Percentiles rank a stretch among this genome's conserved stretches.
Conservation (phyloP, 495 filamentous ascomycete species). For the Acidiella bohemica region DNA sequence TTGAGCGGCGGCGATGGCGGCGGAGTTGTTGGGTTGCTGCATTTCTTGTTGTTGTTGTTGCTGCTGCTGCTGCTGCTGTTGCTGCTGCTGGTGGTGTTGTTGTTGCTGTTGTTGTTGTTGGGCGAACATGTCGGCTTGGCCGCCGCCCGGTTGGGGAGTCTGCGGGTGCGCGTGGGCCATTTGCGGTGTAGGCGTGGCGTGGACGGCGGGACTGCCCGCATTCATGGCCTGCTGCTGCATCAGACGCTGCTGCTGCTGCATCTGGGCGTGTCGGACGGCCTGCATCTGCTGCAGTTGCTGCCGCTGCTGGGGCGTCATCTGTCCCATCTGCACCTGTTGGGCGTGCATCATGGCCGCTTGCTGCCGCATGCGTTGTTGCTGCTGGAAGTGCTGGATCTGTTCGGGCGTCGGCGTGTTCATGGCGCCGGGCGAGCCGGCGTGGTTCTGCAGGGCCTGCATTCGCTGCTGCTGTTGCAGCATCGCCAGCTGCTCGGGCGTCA, state of each 20-base stretch:
- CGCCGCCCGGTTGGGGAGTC: conserved; percentile 1
- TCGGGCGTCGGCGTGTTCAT: conserved; percentile 15
- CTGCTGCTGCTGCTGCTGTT: conserved; percentile 5
- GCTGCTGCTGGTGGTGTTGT: conserved; percentile 3
- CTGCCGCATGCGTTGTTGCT: not conserved
- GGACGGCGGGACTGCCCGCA: too few species aligned
- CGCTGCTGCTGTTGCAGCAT: conserved; percentile 11
- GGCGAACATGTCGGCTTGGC: conserved; percentile 2
- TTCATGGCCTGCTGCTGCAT: not conserved
- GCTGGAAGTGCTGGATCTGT: conserved; percentile 11
- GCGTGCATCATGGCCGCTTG: too few species aligned
- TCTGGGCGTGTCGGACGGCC: not conserved
- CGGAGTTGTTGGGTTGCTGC: not conserved
- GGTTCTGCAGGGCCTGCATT: conserved; percentile 7
- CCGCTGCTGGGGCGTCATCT: too few species aligned
- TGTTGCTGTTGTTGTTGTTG: conserved; percentile 8
- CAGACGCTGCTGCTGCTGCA: not conserved
- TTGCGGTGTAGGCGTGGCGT: too few species aligned
- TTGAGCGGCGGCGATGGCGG: not conserved
- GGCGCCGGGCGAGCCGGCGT: conserved; percentile 11
- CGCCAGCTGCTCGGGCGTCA: conserved; percentile 24
- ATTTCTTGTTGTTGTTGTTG: conserved; percentile 11
- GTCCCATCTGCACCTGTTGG: too few species aligned
- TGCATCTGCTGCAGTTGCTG: conserved; percentile 1
- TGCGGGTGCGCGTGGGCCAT: not conserved